phyloP scores from a whole-genome alignment of 23 red algal species.

The Gracilariopsis chorda region DNA sequence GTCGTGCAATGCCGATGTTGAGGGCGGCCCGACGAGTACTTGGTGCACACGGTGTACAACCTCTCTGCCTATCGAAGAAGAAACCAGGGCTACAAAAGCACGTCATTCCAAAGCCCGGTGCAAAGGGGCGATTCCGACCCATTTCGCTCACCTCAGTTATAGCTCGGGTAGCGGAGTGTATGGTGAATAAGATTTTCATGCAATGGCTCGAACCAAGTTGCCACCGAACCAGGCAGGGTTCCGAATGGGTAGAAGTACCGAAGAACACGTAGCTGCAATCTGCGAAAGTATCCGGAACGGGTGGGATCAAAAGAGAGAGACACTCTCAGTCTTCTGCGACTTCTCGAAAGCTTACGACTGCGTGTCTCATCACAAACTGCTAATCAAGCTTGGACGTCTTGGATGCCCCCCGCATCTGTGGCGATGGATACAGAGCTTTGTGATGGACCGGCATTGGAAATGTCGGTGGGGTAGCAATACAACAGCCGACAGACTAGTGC shows the following conservation, averaged over 20 bases:
- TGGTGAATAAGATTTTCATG: background rate
- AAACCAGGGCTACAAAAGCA: conserved; percentile 1
- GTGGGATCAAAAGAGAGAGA: background rate
- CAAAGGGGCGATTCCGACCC: background rate
- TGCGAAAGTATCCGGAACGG: background rate
- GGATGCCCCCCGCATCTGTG: too few relatives aligned
- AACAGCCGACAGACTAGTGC: too few relatives aligned
- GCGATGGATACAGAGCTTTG: too few relatives aligned
- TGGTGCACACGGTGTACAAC: background rate
- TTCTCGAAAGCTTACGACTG: background rate
- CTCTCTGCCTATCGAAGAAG: background rate
- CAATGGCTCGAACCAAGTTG: background rate
- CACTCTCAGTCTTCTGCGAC: background rate
- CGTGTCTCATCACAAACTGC: too few relatives aligned
- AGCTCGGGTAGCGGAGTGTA: background rate
- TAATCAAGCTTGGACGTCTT: too few relatives aligned
- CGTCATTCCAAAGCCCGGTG: background rate
- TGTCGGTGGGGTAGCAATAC: too few relatives aligned
- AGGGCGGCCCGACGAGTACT: background rate
- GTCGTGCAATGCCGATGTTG: background rate
- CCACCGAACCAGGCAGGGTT: background rate
- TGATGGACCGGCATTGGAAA: too few relatives aligned
- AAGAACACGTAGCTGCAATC: background rate
- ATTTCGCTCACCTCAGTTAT: background rate
- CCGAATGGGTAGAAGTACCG: background rate